phyloP scores from a whole-genome alignment of 768 basidiomycete species.

The Pholiota molesta region DNA sequence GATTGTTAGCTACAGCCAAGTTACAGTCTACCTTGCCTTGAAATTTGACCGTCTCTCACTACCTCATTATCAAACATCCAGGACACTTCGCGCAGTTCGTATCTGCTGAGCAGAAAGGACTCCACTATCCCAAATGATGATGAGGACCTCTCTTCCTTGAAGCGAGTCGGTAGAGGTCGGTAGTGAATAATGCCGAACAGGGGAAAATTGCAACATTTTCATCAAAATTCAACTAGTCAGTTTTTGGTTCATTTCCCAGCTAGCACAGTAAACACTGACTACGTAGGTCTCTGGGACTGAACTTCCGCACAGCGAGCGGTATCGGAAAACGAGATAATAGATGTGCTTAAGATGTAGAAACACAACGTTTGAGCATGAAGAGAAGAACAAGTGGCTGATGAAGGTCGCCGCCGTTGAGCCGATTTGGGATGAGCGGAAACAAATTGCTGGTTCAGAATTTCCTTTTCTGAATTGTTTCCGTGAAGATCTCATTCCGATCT shows the following conservation, averaged over 20 bases:
- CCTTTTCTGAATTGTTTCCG: conserved; percentile 21
- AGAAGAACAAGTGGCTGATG: not conserved
- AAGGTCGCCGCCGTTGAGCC: not conserved
- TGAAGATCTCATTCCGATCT: conserved; percentile 35
- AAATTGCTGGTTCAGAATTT: conserved; percentile 15
- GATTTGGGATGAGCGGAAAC: conserved; percentile 3
- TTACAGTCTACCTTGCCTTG: no score
- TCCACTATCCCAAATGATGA: not conserved
- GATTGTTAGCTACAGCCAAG: not conserved
- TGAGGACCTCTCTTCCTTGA: not conserved
- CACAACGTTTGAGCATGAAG: not conserved
- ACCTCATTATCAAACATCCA: not conserved
- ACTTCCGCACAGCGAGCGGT: not conserved
- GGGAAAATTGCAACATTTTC: not conserved
- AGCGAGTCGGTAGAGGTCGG: not conserved
- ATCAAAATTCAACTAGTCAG: not conserved
- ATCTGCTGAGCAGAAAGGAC: not conserved
- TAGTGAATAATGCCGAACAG: not conserved
- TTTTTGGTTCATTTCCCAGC: not conserved
- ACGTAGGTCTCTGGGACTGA: no score
- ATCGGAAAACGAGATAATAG: not conserved
- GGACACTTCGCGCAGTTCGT: not conserved
- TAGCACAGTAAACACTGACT: not conserved
- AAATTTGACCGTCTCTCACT: not conserved
- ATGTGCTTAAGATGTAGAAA: not conserved